phyloP scores from a whole-genome alignment of 768 basidiomycete species.

The Pisolithus albus region DNA sequence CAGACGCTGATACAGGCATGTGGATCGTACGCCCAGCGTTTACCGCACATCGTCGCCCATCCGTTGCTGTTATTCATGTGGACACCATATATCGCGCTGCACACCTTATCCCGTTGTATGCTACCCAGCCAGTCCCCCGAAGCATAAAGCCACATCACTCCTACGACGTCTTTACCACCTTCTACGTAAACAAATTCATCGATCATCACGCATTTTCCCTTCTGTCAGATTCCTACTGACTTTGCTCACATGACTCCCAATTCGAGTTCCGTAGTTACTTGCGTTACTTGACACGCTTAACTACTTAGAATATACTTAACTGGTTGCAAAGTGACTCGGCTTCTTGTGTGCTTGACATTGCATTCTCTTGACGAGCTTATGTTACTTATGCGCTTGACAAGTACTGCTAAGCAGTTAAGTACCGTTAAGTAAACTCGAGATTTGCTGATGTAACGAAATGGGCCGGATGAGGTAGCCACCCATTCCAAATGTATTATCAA shows the following conservation, averaged over 20 bases:
- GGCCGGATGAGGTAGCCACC: constrained; percentile 52
- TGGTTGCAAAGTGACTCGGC: too few relatives aligned
- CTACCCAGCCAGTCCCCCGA: constrained; percentile 5
- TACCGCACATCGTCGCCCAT: neutral
- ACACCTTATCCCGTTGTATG: neutral
- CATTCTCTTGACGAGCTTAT: too few relatives aligned
- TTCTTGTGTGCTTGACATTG: too few relatives aligned
- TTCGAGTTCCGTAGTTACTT: too few relatives aligned
- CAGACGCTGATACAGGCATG: constrained; percentile 18
- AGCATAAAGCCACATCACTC: neutral
- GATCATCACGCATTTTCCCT: constrained; percentile 9
- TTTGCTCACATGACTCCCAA: too few relatives aligned
- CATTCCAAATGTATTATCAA: constrained; percentile 60
- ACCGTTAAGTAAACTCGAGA: too few relatives aligned
- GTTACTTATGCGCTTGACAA: too few relatives aligned
- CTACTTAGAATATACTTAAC: too few relatives aligned
- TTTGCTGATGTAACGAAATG: constrained; percentile 32
- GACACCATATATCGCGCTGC: neutral
- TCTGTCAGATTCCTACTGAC: neutral
- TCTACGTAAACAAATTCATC: constrained; percentile 6
- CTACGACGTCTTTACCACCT: neutral
- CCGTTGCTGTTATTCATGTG: neutral
- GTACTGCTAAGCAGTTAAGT: too few relatives aligned
- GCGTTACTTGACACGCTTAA: too few relatives aligned
- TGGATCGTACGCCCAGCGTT: constrained; percentile 14